A percentile compares a stretch with the other conserved stretches of the same genome.
phyloP scores from a whole-genome alignment of 169 alveolate species.

The Eimeria acervulina region DNA sequence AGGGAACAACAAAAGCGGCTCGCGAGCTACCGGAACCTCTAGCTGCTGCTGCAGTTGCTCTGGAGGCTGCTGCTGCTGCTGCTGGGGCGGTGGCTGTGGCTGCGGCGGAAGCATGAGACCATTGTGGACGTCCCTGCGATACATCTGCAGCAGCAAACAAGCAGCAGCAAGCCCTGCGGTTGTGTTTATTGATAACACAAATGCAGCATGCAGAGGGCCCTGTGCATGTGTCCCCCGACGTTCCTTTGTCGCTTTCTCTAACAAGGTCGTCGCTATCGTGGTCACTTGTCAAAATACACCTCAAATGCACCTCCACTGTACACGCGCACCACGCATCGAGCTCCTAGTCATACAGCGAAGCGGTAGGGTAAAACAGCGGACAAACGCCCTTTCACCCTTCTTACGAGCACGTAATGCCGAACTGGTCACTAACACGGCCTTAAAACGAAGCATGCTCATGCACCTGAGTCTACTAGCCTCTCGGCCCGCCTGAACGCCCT shows the following conservation, averaged over 20 bases:
- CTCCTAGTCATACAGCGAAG: too few relatives aligned
- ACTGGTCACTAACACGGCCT: neutral
- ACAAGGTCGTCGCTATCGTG: neutral
- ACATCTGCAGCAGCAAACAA: constrained; percentile 28
- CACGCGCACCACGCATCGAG: neutral
- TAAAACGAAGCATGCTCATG: neutral
- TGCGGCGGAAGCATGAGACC: constrained; percentile 12
- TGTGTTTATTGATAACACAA: neutral
- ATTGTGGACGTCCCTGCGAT: constrained; percentile 59
- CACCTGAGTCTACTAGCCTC: neutral
- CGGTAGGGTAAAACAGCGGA: neutral
- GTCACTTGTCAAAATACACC: neutral
- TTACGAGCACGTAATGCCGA: neutral
- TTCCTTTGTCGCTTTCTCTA: neutral
- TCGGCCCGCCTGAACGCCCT: neutral
- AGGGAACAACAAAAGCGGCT: constrained; percentile 62
- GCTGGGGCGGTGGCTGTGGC: constrained; percentile 41
- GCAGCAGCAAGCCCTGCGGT: neutral
- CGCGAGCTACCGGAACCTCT: constrained; percentile 31
- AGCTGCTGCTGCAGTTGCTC: constrained; percentile 9
- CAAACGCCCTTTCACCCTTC: neutral
- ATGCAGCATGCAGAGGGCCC: neutral
- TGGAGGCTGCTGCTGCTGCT: constrained; percentile 55
- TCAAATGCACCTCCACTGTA: neutral
- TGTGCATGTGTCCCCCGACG: neutral